Base-by-base conservation (phyloP, 495 filamentous ascomycete genomes). In the Lichenothelia convexa region DNA sequence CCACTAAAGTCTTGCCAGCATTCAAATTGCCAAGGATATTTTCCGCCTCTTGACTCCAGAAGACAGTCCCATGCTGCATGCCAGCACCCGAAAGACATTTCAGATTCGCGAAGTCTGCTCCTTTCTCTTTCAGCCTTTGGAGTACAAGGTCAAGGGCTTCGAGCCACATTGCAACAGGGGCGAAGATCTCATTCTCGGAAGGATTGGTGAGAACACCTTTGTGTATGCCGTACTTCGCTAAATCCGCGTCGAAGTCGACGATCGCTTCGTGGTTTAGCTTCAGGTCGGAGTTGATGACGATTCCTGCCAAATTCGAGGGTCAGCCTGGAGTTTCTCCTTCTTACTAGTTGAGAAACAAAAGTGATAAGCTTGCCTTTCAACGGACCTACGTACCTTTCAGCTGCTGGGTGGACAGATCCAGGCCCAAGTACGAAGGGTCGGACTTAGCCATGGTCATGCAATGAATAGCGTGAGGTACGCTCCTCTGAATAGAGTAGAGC, bases 361-460 rank as follows among this genome's bases (percentile, higher is more conserved):
- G 5, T 8, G 23, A 5, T 6, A 5, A n/a, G 21, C 12, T n/a
- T 1, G 20, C 5, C 21, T 5, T 9, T 29, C 15, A 39, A 8
- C 23, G 13, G 6, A 27, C 23, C 35, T 18, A 35, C 30, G 26
- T 43, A 68, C 80, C 82, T 67, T 97, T 97, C 19, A 94, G 64
- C 53, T 93, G 85, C 58, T 94, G 89, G 39, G 89, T 95, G 18
- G 85, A 93, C 32, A 97, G 78, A 56, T 97, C 87, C 53, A 94
- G 87, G 29, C 87, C 87, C 39, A 94, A 67, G 45, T 93, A 94
- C 38, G 91, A 63, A 11, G 81, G 31, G 1, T 13, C 24, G 75
- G 13, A 58, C 61, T 65, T 43, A 49, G 41, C 49, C 49, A 52
- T 52, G n/a, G n/a, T n/a, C n/a, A n/a, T n/a, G n/a, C n/a, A n/a